Percentiles rank a stretch among this genome's conserved stretches.
Conservation (phyloP, 352 stramenopile genomes). For the Phytophthora quininea region DNA sequence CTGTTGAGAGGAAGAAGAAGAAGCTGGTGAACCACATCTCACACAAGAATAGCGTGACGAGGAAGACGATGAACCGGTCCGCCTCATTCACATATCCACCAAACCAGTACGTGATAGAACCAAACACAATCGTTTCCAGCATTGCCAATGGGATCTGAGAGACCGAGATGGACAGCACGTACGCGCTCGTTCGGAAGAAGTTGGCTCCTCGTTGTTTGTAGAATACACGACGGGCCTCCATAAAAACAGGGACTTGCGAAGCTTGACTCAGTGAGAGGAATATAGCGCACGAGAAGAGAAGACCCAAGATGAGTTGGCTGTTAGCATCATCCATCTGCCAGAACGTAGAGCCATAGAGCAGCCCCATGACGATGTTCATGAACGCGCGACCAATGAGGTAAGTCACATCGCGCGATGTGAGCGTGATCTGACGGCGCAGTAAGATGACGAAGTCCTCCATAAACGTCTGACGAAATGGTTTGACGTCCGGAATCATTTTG, state of each 20-base stretch:
- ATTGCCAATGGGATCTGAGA: conserved; percentile 55
- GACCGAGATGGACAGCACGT: conserved; percentile 66
- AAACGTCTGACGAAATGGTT: conserved; percentile 49
- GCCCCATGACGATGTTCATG: conserved; percentile 58
- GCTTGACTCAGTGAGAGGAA: conserved; percentile 84
- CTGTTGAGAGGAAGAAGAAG: conserved; percentile 61
- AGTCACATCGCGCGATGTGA: conserved; percentile 60
- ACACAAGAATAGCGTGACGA: conserved; percentile 54
- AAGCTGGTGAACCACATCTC: conserved; percentile 65
- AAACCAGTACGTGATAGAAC: conserved; percentile 88
- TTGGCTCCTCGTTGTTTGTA: conserved; percentile 90
- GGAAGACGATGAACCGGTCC: conserved; percentile 51
- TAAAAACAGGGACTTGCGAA: conserved; percentile 78
- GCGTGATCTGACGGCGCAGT: conserved; percentile 56
- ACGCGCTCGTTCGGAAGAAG: conserved; percentile 84
- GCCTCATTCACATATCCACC: conserved; percentile 63
- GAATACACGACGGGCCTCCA: conserved; percentile 72
- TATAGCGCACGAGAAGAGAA: conserved; percentile 85
- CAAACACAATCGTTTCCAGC: conserved; percentile 84
- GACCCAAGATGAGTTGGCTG: conserved; percentile 66
- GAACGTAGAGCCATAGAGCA: conserved; percentile 67
- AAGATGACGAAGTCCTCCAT: conserved; percentile 40
- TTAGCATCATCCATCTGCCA: conserved; percentile 59
- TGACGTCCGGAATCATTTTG: conserved; percentile 10
- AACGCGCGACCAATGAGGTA: conserved; percentile 44